Base-by-base conservation (phyloP, 179 eudicot genomes). In the Beta corolliflora region DNA sequence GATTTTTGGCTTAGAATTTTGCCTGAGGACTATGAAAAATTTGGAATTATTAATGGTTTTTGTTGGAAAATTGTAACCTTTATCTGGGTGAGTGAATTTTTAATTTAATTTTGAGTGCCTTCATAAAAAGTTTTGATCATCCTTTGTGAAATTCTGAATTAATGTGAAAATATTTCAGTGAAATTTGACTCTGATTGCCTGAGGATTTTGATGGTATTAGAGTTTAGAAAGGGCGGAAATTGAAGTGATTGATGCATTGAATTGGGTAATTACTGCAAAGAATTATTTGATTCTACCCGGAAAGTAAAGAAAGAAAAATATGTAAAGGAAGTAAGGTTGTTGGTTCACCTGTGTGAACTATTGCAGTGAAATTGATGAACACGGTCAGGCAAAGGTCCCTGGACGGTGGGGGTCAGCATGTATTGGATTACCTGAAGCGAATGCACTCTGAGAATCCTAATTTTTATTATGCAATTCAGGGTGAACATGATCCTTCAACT, bases 401-500 rank as follows among this genome's bases (percentile, higher is more conserved):
- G 67, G 88, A 87, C 48, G 83, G 85, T 23, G 85, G 81, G 81
- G 48, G 72, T 45, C 86, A 89, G 78, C 76, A 83, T 81, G 81
- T 89, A 6, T 75, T 89, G 80, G 89, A 88, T 84, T 83, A 80
- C 74, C 82, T 86, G 75, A 89, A 82, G 85, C 85, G 78, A 78
- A 81, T 83, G 83, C 88, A 85, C 76, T 69, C 82, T 5, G 89
- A 88, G 64, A 78, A 88, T 71, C 87, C 88, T 75, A 56, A 78
- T 61, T 89, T 88, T 63, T 89, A 84, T 59, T 89, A 81, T 77
- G 88, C 90, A 4, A 75, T 88, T 63, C 89, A 86, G 71, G 86
- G 86, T 31, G 87, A 83, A 58, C 70, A 83, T 44, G 90, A 86
- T 21, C 78, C 79, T 58, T 78, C 81, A 19, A 61, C 64, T 74